phyloP scores from a whole-genome alignment of 2,329 filamentous ascomycete genomes.

The Venturia asperata region DNA sequence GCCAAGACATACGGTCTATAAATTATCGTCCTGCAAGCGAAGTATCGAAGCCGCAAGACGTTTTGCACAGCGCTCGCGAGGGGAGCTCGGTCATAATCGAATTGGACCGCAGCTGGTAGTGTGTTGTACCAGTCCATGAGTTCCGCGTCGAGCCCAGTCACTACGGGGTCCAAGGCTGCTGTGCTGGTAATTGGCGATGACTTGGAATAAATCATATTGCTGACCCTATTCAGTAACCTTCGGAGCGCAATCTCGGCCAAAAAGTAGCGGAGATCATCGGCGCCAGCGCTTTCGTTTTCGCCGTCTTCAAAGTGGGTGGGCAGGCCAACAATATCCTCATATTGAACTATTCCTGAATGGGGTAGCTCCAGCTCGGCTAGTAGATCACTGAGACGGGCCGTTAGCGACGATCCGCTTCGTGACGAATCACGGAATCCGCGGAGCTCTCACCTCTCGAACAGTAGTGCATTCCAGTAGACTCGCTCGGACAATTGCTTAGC shows the following conservation, averaged over 20 bases:
- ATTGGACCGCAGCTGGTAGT: conserved; percentile 66
- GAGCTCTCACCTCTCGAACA: conserved; percentile 56
- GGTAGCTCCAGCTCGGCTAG: conserved; percentile 73
- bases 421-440: background rate
- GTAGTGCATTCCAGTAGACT: conserved; percentile 76
- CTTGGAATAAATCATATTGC: conserved; percentile 71
- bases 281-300: conserved; percentile 59
- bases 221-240: conserved; percentile 68
- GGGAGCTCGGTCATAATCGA: conserved; percentile 55
- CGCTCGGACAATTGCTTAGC: conserved; percentile 68
- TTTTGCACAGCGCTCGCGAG: conserved; percentile 70
- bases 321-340: conserved; percentile 71
- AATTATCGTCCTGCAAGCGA: conserved; percentile 79
- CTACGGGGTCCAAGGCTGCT: conserved; percentile 66
- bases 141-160: conserved; percentile 74
- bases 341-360: conserved; percentile 74
- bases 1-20: conserved; percentile 77
- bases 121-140: conserved; percentile 79
- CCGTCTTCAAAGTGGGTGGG: conserved; percentile 67
- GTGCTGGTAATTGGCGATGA: conserved; percentile 56
- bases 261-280: conserved; percentile 81
- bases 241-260: conserved; percentile 74
- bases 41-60: conserved; percentile 71
- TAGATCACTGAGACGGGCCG: conserved; percentile 46
- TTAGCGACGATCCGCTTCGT: conserved; percentile 4